phyloP scores from a whole-genome alignment of 2,329 filamentous ascomycete genomes.

The Colletotrichum kahawae region DNA sequence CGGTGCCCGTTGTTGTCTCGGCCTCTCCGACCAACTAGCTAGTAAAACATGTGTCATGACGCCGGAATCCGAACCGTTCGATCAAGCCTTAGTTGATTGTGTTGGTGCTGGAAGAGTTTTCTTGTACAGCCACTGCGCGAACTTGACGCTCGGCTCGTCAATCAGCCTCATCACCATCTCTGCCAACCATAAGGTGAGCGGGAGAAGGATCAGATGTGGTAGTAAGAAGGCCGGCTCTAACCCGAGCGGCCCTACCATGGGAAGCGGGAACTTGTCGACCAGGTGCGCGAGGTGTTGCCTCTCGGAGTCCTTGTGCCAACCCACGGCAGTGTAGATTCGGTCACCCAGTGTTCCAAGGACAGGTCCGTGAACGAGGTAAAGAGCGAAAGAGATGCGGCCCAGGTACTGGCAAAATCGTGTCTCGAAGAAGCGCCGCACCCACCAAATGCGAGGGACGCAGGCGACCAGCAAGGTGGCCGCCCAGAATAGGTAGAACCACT shows the following conservation, averaged over 20 bases:
- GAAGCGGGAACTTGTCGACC: constrained; percentile 60
- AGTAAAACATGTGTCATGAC: neutral
- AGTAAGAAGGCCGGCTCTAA: constrained; percentile 65
- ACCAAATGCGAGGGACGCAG: constrained; percentile 37
- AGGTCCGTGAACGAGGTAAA: constrained; percentile 67
- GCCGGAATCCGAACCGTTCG: neutral
- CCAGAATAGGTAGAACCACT: constrained; percentile 44
- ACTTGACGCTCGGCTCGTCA: constrained; percentile 65
- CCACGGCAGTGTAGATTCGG: constrained; percentile 65
- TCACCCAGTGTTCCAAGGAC: constrained; percentile 56
- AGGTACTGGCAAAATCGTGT: constrained; percentile 58
- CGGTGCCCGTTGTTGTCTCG: neutral
- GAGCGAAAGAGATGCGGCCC: constrained; percentile 63
- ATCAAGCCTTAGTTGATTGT: neutral
- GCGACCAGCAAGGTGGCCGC: constrained; percentile 40
- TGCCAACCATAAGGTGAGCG: constrained; percentile 62
- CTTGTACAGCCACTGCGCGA: constrained; percentile 62
- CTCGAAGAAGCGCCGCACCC: constrained; percentile 55
- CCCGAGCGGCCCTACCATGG: constrained; percentile 61
- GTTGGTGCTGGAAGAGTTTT: constrained; percentile 36
- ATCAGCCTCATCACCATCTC: constrained; percentile 60
- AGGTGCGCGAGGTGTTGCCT: constrained; percentile 58
- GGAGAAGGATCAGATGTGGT: constrained; percentile 64
- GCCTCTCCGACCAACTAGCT: neutral
- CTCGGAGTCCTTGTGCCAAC: constrained; percentile 57